phyloP scores from a whole-genome alignment of 225 moss, liverwort and hornwort genomes.

The Marchantia polymorpha region DNA sequence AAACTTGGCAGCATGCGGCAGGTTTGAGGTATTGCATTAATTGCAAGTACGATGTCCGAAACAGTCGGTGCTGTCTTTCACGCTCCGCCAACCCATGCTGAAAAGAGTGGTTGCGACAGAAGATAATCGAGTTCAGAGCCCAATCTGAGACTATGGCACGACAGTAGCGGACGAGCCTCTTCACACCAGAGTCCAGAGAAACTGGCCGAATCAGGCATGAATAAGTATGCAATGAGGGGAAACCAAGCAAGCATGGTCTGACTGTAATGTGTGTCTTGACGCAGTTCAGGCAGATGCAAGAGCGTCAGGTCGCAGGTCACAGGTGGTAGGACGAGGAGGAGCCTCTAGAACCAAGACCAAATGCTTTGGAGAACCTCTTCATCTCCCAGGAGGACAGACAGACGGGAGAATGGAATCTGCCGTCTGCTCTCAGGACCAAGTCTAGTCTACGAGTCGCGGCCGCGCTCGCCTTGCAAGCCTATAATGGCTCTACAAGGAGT shows the following conservation, averaged over 20 bases:
- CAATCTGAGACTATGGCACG: background rate
- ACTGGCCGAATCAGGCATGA: background rate
- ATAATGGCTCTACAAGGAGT: background rate
- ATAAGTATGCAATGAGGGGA: background rate
- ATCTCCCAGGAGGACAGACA: background rate
- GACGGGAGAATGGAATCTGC: slow-evolving; percentile 14
- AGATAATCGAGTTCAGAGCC: background rate
- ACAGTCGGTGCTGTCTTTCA: slow-evolving; percentile 6
- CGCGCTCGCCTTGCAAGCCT: background rate
- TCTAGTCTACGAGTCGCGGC: background rate
- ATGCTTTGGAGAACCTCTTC: slow-evolving; percentile 1
- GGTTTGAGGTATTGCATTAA: background rate
- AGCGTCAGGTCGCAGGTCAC: background rate
- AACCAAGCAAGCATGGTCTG: background rate
- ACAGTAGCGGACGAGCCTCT: background rate
- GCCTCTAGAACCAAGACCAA: background rate
- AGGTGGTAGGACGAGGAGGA: background rate
- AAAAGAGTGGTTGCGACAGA: background rate
- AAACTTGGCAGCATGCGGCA: slow-evolving; percentile 3
- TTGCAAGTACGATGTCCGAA: slow-evolving; percentile 11
- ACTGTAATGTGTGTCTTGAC: background rate
- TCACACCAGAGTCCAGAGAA: background rate
- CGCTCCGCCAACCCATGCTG: background rate
- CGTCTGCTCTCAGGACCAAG: background rate
- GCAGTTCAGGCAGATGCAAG: background rate